Evolutionary conservation across 2,329 filamentous ascomycete genomes (phyloP).

Genomic region (Fonsecaea nubica): DNA sequence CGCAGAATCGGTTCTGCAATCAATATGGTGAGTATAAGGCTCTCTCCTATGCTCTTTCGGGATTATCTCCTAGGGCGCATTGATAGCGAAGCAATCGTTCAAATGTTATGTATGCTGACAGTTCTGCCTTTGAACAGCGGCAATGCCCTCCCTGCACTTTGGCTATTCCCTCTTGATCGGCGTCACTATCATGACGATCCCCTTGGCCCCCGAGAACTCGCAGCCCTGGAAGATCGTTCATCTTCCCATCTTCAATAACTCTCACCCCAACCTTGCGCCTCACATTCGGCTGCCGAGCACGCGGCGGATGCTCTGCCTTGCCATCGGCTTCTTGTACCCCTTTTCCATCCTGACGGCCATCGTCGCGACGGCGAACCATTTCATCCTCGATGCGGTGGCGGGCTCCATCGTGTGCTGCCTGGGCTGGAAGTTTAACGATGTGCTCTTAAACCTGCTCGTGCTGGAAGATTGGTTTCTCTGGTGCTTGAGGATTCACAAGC

Average conservation of each 20-base stretch:
- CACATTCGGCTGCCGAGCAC: slow-evolving; percentile 54
- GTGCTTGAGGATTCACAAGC: slow-evolving; percentile 70
- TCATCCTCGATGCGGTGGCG: slow-evolving; percentile 73
- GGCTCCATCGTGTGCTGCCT: slow-evolving; percentile 69
- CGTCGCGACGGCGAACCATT: slow-evolving; percentile 74
- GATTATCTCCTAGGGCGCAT: background rate
- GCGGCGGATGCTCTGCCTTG: slow-evolving; percentile 58
- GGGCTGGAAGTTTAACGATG: slow-evolving; percentile 64
- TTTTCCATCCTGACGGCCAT: slow-evolving; percentile 70
- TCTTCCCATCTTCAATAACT: slow-evolving; percentile 44
- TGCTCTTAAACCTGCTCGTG: slow-evolving; percentile 68
- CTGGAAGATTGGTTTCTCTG: slow-evolving; percentile 73
- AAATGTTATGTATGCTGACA: slow-evolving; percentile 41
- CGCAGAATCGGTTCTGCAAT: slow-evolving; percentile 75
- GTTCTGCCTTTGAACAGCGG: slow-evolving; percentile 49
- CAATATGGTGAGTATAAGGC: slow-evolving; percentile 64
- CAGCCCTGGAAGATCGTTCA: slow-evolving; percentile 32
- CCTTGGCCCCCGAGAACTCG: slow-evolving; percentile 61
- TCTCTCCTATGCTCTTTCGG: background rate
- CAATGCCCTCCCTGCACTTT: slow-evolving; percentile 78
- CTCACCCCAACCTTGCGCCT: slow-evolving; percentile 41
- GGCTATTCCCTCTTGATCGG: slow-evolving; percentile 77
- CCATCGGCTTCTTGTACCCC: slow-evolving; percentile 68
- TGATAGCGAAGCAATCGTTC: background rate
- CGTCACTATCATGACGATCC: slow-evolving; percentile 70